phyloP scores from a whole-genome alignment of 202 grass and related monocot genomes.

The Bolboschoenoplectus hybrid region DNA sequence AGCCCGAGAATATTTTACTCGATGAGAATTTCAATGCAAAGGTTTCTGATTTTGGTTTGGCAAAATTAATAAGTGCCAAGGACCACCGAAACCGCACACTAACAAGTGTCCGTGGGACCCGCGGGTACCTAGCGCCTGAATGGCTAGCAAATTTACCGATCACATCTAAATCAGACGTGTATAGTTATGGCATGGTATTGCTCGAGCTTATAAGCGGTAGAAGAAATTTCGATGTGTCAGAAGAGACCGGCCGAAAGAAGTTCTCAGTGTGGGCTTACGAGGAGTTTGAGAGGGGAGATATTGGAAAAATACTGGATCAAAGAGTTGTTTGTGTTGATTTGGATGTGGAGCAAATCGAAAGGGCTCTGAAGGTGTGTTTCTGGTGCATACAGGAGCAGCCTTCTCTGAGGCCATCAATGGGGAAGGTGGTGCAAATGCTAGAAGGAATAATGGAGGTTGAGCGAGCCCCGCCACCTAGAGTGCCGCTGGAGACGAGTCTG shows the following conservation, averaged over 20 bases:
- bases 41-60: conserved; percentile 95
- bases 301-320: conserved; percentile 48
- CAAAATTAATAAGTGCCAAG: conserved; percentile 82
- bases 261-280: conserved; percentile 90
- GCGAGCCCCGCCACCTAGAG: conserved; percentile 75
- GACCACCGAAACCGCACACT: conserved; percentile 89
- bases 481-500: conserved; percentile 46
- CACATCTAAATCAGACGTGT: conserved; percentile 93
- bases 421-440: conserved; percentile 99
- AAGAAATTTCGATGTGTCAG: conserved; percentile 83
- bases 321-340: conserved; percentile 54
- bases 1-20: conserved; percentile 97
- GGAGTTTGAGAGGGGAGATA: conserved; percentile 74
- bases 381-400: conserved; percentile 99
- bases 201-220: conserved; percentile 79
- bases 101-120: conserved; percentile 79
- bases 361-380: conserved; percentile 73
- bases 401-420: conserved; percentile 77
- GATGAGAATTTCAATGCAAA: conserved; percentile 84
- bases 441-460: conserved; percentile 88
- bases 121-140: conserved; percentile 87
- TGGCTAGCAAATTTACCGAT: conserved; percentile 96
- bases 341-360: conserved; percentile 71
- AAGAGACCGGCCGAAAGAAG: conserved; percentile 79
- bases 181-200: conserved; percentile 96